Conservation (phyloP, 1,284 basidiomycete species). For the Heterobasidion parviporum region DNA sequence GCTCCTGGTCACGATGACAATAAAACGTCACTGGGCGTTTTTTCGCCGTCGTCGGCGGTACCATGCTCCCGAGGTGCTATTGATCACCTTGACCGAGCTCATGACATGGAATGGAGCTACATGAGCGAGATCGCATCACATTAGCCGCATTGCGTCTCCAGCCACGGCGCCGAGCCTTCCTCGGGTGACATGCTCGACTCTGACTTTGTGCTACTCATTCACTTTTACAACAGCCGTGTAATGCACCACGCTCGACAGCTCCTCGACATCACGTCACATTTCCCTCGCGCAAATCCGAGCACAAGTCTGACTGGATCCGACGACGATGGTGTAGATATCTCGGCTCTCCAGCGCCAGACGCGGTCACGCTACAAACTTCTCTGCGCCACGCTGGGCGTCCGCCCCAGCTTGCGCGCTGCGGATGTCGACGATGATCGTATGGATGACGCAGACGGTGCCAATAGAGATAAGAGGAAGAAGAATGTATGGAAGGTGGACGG, state of each 20-base stretch:
- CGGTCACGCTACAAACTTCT: conserved; percentile 83
- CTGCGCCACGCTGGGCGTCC: conserved; percentile 76
- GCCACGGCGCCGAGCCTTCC: too few relatives aligned
- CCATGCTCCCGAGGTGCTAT: too few relatives aligned
- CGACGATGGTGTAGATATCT: conserved; percentile 56
- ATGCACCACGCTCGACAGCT: conserved; percentile 60
- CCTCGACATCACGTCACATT: conserved; percentile 64
- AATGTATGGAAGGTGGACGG: conserved; percentile 9
- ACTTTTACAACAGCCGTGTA: conserved; percentile 38
- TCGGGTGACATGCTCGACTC: too few relatives aligned
- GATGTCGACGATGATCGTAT: conserved; percentile 10
- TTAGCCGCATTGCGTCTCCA: too few relatives aligned
- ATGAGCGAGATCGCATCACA: too few relatives aligned
- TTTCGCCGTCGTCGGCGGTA: too few relatives aligned
- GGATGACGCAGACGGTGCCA: conserved; percentile 1
- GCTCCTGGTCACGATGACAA: too few relatives aligned
- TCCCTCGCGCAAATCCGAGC: conserved; percentile 72
- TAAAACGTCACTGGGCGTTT: too few relatives aligned
- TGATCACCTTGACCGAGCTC: too few relatives aligned
- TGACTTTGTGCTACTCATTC: too few relatives aligned
- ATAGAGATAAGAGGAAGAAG: conserved; percentile 5
- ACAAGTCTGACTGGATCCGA: conserved; percentile 42
- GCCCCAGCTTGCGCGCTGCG: conserved; percentile 45
- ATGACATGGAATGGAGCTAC: not conserved
- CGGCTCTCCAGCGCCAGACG: conserved; percentile 74